Conservation (phyloP, 2,329 filamentous ascomycete genomes). For the Sporothrix curviconia region DNA sequence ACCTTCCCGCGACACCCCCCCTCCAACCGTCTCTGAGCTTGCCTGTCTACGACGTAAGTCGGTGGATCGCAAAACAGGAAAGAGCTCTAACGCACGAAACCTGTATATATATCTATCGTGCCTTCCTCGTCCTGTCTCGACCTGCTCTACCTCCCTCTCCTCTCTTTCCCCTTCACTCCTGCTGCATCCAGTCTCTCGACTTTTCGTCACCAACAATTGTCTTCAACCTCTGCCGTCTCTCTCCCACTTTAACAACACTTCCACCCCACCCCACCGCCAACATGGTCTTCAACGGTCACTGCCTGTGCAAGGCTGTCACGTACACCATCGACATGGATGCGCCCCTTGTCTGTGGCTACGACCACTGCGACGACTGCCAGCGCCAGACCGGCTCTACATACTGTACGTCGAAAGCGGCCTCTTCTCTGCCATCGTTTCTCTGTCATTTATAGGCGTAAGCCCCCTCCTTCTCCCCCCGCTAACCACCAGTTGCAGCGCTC, state of each 20-base stretch:
- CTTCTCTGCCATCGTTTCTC: background rate
- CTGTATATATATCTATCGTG: background rate
- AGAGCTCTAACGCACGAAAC: background rate
- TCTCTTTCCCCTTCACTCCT: background rate
- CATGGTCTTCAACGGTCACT: constrained; percentile 45
- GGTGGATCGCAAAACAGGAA: background rate
- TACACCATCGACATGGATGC: constrained; percentile 53
- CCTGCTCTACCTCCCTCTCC: background rate
- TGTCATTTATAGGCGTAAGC: background rate
- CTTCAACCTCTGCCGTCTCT: background rate
- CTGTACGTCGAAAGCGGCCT: constrained; percentile 38
- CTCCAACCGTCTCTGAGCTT: background rate
- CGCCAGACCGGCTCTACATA: constrained; percentile 64
- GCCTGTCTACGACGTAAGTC: background rate
- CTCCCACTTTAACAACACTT: background rate
- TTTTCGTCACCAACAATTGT: background rate
- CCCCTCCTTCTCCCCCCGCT: background rate
- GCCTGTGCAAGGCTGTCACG: constrained; percentile 64
- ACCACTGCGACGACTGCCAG: constrained; percentile 69
- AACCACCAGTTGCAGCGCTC: constrained; percentile 41
- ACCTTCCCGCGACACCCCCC: background rate
- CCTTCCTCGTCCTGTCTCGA: background rate
- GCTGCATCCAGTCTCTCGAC: background rate
- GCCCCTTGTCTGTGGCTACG: constrained; percentile 54
- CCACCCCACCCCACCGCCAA: constrained; percentile 3